These are phyloP conservation scores for Fraxinus xanthoxyloides DNA, from an alignment of 305 asterid genomes.

Conservation along the genomic window DNA sequence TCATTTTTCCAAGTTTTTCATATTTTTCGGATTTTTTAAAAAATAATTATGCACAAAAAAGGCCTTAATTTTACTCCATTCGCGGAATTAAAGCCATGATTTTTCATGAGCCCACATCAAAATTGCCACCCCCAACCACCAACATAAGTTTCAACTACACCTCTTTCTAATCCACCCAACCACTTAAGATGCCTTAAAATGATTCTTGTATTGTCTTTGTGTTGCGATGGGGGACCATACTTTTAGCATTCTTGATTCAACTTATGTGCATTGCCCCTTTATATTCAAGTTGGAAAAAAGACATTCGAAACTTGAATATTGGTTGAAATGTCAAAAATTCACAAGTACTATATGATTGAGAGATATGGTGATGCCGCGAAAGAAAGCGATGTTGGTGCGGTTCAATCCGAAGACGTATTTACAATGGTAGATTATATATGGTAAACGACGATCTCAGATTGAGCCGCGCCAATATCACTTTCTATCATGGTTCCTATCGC, in stretches of 20 bases:
- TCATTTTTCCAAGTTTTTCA: neutral
- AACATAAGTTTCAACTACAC: constrained; percentile 18
- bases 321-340: neutral
- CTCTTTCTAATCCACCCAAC: constrained; percentile 21
- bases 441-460: constrained; percentile 55
- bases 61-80: neutral
- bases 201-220: constrained; percentile 31
- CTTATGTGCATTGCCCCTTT: neutral
- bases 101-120: neutral
- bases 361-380: neutral
- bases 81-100: neutral
- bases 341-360: neutral
- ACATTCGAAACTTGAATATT: neutral
- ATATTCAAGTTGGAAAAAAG: neutral
- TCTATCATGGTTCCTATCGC: neutral
- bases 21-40: neutral
- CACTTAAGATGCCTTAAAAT: neutral
- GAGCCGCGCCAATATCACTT: constrained; percentile 70
- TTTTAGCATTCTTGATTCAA: neutral
- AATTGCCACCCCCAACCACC: constrained; percentile 12
- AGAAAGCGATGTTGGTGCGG: constrained; percentile 89
- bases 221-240: constrained; percentile 19
- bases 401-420: constrained; percentile 88
- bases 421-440: neutral
- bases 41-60: neutral